Evolutionary conservation across 257 asterid species (phyloP).

Genomic region (Schizonepeta tenuifolia): DNA sequence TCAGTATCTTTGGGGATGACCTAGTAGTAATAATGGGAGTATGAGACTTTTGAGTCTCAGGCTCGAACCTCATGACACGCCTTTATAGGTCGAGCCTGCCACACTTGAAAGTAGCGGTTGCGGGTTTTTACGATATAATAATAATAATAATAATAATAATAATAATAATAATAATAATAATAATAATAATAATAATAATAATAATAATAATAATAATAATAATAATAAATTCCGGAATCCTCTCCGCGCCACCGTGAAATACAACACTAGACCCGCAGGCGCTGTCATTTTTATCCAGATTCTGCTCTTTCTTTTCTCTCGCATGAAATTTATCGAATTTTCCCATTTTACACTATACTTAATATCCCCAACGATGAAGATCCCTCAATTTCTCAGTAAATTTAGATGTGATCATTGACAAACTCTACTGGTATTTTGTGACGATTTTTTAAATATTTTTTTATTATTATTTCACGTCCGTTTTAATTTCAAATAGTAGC

Average conservation of each 20-base stretch:
- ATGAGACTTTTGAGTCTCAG: no score
- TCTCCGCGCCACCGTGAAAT: neutral
- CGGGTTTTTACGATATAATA: no score
- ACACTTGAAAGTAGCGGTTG: no score
- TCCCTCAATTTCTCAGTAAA: neutral
- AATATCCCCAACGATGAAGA: neutral
- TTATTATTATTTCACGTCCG: neutral
- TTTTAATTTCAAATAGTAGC: neutral
- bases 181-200: no score
- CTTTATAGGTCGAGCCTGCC: no score
- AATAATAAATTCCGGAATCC: no score
- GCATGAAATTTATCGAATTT: neutral
- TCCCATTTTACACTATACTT: neutral
- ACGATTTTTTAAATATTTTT: neutral
- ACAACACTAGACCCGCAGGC: neutral
- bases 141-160: no score
- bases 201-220: no score
- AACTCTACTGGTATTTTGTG: neutral
- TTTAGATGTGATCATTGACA: neutral
- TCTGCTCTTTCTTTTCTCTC: neutral
- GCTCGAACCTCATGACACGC: no score
- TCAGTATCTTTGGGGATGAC: no score
- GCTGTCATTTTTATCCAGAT: neutral
- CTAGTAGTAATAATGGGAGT: no score
- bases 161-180: no score